These are phyloP conservation scores for Fusarium oligoseptatum DNA, from an alignment of 2,329 filamentous ascomycete species.

Conservation along the genomic window DNA sequence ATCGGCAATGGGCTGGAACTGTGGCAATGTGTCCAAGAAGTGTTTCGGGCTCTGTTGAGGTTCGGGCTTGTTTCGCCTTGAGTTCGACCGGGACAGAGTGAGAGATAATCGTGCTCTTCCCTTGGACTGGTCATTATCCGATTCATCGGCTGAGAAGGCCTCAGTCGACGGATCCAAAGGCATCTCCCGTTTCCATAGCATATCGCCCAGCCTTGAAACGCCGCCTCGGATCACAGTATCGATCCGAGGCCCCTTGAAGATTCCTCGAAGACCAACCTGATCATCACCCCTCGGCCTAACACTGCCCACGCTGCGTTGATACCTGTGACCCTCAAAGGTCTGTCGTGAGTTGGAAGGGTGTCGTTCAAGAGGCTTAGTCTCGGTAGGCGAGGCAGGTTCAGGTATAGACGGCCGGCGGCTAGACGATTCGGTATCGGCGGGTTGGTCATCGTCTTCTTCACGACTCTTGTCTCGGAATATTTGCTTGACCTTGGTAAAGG, in stretches of 20 bases:
- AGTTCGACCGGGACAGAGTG: conserved; percentile 52
- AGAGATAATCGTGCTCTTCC: conserved; percentile 55
- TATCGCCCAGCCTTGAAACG: conserved; percentile 68
- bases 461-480: conserved; percentile 68
- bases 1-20: conserved; percentile 58
- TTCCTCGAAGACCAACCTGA: conserved; percentile 64
- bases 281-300: conserved; percentile 57
- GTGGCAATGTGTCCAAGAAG: conserved; percentile 66
- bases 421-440: conserved; percentile 52
- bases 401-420: conserved; percentile 44
- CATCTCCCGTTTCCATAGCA: conserved; percentile 68
- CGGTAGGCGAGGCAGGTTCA: conserved; percentile 43
- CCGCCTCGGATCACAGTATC: conserved; percentile 76
- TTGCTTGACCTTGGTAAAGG: conserved; percentile 67
- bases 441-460: conserved; percentile 55
- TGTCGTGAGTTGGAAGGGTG: conserved; percentile 47
- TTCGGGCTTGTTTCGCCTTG: conserved; percentile 49
- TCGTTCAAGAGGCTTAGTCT: conserved; percentile 52
- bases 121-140: conserved; percentile 59
- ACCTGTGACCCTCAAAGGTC: conserved; percentile 62
- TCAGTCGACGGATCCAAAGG: conserved; percentile 52
- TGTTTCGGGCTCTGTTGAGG: conserved; percentile 55
- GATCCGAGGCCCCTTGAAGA: conserved; percentile 83
- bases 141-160: conserved; percentile 62
- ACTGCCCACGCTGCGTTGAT: conserved; percentile 63